A percentile compares a stretch with the other conserved stretches of the same genome.
These are phyloP conservation scores for Pseudocercospora ulei DNA, from an alignment of 2,329 filamentous ascomycete species.

Conservation along the genomic window DNA sequence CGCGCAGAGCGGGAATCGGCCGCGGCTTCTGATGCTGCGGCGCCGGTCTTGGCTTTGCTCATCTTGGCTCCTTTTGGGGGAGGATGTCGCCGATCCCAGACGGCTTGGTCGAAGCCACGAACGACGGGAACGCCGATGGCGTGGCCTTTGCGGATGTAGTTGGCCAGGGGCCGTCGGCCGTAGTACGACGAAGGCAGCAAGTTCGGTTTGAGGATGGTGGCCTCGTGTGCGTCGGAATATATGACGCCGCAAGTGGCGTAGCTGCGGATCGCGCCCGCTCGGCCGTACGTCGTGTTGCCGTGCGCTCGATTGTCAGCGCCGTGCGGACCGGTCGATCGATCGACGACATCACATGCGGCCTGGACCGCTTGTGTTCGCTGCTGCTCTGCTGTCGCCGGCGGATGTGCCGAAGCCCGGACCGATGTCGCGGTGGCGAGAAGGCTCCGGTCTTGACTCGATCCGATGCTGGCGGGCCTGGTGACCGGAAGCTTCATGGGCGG, in stretches of 20 bases:
- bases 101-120: slow-evolving; percentile 69
- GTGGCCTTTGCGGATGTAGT: slow-evolving; percentile 68
- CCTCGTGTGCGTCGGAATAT: slow-evolving; percentile 66
- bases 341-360: slow-evolving; percentile 41
- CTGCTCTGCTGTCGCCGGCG: slow-evolving; percentile 38
- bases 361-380: slow-evolving; percentile 39
- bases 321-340: slow-evolving; percentile 40
- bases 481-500: slow-evolving; percentile 46
- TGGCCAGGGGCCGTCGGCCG: slow-evolving; percentile 66
- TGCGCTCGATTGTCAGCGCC: slow-evolving; percentile 44
- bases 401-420: slow-evolving; percentile 28
- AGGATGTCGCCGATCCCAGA: slow-evolving; percentile 66
- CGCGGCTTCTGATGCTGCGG: slow-evolving; percentile 40
- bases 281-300: slow-evolving; percentile 37
- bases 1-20: slow-evolving; percentile 28
- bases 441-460: slow-evolving; percentile 9
- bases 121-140: slow-evolving; percentile 80
- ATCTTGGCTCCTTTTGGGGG: slow-evolving; percentile 37
- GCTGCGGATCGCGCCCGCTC: slow-evolving; percentile 43
- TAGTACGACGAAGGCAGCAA: slow-evolving; percentile 78
- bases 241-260: slow-evolving; percentile 74
- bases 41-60: slow-evolving; percentile 39
- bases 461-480: slow-evolving; percentile 38
- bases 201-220: slow-evolving; percentile 78
- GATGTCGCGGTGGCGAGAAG: slow-evolving; percentile 22